Evolutionary conservation across 1,284 basidiomycete species (phyloP).

Genomic region (Apiotrichum veenhuisii): DNA sequence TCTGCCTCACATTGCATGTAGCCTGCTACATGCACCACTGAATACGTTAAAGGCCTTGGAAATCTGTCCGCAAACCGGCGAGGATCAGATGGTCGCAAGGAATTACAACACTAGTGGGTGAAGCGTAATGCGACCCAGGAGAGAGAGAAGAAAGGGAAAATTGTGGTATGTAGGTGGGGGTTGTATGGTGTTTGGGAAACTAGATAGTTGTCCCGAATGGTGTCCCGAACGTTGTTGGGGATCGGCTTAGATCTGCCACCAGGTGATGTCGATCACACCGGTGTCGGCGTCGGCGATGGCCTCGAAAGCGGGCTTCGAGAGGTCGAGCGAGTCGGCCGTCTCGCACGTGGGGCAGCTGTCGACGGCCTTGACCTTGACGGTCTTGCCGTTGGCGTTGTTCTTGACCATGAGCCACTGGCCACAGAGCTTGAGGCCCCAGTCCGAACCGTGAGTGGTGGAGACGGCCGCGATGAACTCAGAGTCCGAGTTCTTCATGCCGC

Average conservation of each 20-base stretch:
- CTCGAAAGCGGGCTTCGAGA: constrained; percentile 70
- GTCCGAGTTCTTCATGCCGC: constrained; percentile 63
- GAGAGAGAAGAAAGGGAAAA: neutral
- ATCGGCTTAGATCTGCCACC: constrained; percentile 42
- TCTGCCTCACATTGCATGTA: neutral
- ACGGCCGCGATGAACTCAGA: constrained; percentile 63
- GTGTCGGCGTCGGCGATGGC: constrained; percentile 53
- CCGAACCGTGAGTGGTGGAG: constrained; percentile 27
- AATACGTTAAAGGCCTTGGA: neutral
- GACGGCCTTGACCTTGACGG: constrained; percentile 24
- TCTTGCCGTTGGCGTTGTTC: neutral
- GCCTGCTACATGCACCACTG: neutral
- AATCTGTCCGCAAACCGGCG: neutral
- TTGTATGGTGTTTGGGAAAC: neutral
- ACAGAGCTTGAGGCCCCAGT: constrained; percentile 24
- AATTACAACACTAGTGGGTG: neutral
- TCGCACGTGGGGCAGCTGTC: constrained; percentile 70
- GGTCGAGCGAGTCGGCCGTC: constrained; percentile 63
- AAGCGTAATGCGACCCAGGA: neutral
- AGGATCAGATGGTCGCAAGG: neutral
- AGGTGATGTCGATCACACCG: constrained; percentile 49
- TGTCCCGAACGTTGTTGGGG: neutral
- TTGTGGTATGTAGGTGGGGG: neutral
- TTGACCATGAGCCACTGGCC: constrained; percentile 23
- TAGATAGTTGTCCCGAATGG: neutral